Conservation (phyloP, 169 alveolate species). For the Babesia divergens region DNA sequence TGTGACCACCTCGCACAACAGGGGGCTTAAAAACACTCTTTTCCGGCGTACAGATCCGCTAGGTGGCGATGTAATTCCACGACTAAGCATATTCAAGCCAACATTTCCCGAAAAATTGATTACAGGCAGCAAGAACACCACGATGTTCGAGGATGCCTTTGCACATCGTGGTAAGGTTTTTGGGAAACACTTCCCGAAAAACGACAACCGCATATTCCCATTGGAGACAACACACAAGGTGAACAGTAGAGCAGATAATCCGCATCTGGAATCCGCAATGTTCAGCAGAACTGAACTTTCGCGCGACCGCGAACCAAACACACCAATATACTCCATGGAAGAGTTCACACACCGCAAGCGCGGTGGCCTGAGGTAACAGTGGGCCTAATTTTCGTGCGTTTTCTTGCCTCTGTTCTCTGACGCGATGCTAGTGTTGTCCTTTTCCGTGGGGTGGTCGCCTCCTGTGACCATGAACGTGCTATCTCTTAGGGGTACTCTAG, state of each 20-base stretch:
- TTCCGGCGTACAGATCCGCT: background rate
- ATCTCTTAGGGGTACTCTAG: no score
- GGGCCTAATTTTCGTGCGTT: no score
- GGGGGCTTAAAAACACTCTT: background rate
- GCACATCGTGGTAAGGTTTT: conserved; percentile 9
- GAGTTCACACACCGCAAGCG: conserved; percentile 43
- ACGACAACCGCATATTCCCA: background rate
- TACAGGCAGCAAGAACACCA: background rate
- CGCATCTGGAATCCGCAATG: background rate
- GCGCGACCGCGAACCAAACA: background rate
- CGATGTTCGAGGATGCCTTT: conserved; percentile 25
- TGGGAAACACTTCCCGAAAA: background rate
- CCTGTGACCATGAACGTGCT: no score
- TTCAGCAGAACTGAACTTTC: background rate
- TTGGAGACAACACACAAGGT: background rate
- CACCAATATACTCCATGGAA: conserved; percentile 37
- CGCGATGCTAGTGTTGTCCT: no score
- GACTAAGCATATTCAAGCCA: conserved; percentile 19
- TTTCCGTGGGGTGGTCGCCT: no score
- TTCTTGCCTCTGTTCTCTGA: no score
- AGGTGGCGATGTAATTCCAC: background rate
- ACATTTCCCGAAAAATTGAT: conserved; percentile 18
- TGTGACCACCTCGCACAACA: background rate
- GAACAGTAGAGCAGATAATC: background rate
- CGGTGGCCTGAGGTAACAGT: background rate